Conservation (phyloP, 1,139 yeast genomes). For the Hanseniaspora sp. region DNA sequence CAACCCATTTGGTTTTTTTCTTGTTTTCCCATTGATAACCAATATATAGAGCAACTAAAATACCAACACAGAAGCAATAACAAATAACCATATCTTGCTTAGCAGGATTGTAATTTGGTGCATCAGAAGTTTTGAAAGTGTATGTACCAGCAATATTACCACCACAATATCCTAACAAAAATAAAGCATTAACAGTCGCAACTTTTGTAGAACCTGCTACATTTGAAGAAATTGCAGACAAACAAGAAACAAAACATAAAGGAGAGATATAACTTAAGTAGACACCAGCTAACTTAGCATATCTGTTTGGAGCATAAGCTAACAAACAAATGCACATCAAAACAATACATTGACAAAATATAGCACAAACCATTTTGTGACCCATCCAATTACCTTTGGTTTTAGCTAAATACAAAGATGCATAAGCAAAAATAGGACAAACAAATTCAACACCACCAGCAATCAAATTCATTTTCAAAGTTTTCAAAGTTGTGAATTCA, state of each 20-base stretch:
- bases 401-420: conserved; percentile 33
- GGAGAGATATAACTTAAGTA: conserved; percentile 30
- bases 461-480: conserved; percentile 35
- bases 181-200: conserved; percentile 26
- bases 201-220: conserved; percentile 30
- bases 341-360: conserved; percentile 33
- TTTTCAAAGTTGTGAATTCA: conserved; percentile 33
- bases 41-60: conserved; percentile 23
- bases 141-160: conserved; percentile 59
- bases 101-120: conserved; percentile 41
- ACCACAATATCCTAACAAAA: conserved; percentile 29
- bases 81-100: conserved; percentile 34
- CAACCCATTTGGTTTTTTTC: conserved; percentile 23
- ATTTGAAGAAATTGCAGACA: conserved; percentile 29
- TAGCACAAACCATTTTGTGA: conserved; percentile 38
- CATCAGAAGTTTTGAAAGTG: conserved; percentile 43
- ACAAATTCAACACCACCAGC: conserved; percentile 34
- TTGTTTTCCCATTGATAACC: conserved; percentile 21
- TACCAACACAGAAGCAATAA: conserved; percentile 22
- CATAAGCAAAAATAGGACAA: conserved; percentile 32
- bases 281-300: conserved; percentile 37
- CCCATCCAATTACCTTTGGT: conserved; percentile 25
- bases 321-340: conserved; percentile 39
- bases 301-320: conserved; percentile 35
- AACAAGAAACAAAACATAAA: conserved; percentile 31